A percentile compares a stretch with the other conserved stretches of the same genome.
phyloP scores from a whole-genome alignment of 495 filamentous ascomycete genomes.

The Penicillium malachiteum region DNA sequence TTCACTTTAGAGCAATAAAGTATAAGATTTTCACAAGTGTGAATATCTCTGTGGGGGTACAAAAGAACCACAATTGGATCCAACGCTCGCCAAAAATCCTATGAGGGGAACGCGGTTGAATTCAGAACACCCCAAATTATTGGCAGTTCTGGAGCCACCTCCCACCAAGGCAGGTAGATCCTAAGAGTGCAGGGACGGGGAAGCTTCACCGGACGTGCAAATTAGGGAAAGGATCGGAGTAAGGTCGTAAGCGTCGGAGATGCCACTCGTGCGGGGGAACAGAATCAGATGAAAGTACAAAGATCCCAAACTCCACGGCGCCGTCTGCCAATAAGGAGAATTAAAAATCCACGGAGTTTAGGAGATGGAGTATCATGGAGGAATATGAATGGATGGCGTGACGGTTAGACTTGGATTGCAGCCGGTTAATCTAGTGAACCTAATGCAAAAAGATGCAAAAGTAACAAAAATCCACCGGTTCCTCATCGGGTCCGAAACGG shows the following conservation, averaged over 20 bases:
- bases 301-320: not conserved
- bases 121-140: slow-evolving; percentile 9
- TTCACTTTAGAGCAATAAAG: too few species aligned
- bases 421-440: not conserved
- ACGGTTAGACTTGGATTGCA: not conserved
- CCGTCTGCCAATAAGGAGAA: slow-evolving; percentile 3
- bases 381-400: not conserved
- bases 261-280: slow-evolving; percentile 14
- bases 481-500: not conserved
- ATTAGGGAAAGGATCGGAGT: slow-evolving; percentile 32
- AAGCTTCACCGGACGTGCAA: slow-evolving; percentile 32
- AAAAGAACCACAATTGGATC: not conserved
- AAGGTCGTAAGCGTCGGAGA: not conserved
- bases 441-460: not conserved
- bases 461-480: not conserved
- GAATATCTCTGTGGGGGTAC: not conserved
- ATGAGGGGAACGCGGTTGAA: slow-evolving; percentile 6
- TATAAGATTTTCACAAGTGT: too few species aligned
- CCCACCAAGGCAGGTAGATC: slow-evolving; percentile 11
- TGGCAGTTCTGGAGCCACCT: slow-evolving; percentile 6
- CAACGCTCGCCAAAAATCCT: not conserved
- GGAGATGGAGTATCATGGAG: not conserved
- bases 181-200: slow-evolving; percentile 9
- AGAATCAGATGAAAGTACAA: not conserved
- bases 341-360: not conserved